Evolutionary conservation across 108 stramenopile species (phyloP).

Genomic region (Craspedostauros australis): DNA sequence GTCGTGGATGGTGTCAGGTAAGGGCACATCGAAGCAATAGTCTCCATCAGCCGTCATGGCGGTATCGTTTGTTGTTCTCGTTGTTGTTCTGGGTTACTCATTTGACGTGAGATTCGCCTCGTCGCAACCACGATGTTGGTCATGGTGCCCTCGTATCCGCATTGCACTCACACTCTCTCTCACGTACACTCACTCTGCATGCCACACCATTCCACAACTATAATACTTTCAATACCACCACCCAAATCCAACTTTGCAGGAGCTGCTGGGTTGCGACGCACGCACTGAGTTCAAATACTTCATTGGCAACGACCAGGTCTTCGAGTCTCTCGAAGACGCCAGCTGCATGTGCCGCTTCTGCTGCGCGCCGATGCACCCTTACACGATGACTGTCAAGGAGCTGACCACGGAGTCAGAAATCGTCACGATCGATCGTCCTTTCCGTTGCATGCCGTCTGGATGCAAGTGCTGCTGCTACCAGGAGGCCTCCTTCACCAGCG

Average conservation of each 20-base stretch:
- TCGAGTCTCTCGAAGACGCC: constrained; percentile 43
- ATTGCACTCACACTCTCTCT: too few relatives aligned
- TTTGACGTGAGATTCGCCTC: too few relatives aligned
- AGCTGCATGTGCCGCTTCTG: constrained; percentile 42
- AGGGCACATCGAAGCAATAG: neutral
- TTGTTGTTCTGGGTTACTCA: too few relatives aligned
- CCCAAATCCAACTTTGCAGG: too few relatives aligned
- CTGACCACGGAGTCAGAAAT: constrained; percentile 32
- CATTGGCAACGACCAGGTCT: constrained; percentile 35
- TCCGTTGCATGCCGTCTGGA: constrained; percentile 15
- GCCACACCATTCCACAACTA: too few relatives aligned
- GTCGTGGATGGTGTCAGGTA: constrained; percentile 32
- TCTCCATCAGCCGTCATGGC: constrained; percentile 3
- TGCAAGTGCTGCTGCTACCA: constrained; percentile 76
- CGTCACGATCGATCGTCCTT: constrained; percentile 43
- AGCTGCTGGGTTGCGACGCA: constrained; percentile 46
- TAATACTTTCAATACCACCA: too few relatives aligned
- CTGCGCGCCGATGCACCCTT: constrained; percentile 35
- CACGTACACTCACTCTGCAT: too few relatives aligned
- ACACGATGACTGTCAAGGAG: constrained; percentile 32
- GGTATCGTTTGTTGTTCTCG: too few relatives aligned
- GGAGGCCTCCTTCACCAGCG: constrained; percentile 23
- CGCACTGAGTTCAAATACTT: constrained; percentile 52
- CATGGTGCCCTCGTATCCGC: too few relatives aligned
- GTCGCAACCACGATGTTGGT: too few relatives aligned